Base-by-base conservation (phyloP, 495 filamentous ascomycete genomes). In the Xylaria scruposa region DNA sequence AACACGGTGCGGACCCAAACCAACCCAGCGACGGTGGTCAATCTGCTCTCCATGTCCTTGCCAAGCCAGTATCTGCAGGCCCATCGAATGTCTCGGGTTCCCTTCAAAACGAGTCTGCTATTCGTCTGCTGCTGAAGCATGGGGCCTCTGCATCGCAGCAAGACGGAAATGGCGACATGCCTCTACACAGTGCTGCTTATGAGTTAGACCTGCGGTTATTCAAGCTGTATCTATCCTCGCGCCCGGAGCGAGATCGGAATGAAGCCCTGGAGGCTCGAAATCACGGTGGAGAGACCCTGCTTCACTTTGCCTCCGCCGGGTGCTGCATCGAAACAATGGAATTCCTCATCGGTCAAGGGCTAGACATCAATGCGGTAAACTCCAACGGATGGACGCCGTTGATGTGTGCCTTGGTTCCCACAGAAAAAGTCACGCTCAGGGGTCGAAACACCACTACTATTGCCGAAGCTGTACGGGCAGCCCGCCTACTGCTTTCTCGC, bases 371-470 rank as follows among this genome's bases (percentile, higher is more conserved):
- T 51, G 56, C 47, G 19, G 53, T 44, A 9, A 76, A 53, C 62
- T 26, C 60, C 54, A 72, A 78, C 49, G 70, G 75, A 24, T 78
- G 74, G 76, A 78, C 72, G 21, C 72, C 76, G 15, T 64, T 76
- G n/a, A 51, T 78, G 21, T 78, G 74, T 49, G 76, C 72, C 33
- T 64, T 78, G 33, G 69, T 63, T 46, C 74, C 71, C n/a, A 64
- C 33, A 42, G 42, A 44, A 10, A 44, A 44, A 44, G 42, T 44
- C 42, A 44, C 42, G 42, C 42, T 44, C 42, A 44, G 42, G 10
- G 42, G 42, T 44, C 42, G 42, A 44, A 44, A 44, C 42, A 44
- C 42, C 42, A 44, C 42, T 44, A 17, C 42, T 44, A 44, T 44
- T 44, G 42, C 42, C 42, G 42, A 44, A 44, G 42, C 42, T 44